These are phyloP conservation scores for Suillus placidus DNA, from an alignment of 768 basidiomycete genomes.

Conservation along the genomic window DNA sequence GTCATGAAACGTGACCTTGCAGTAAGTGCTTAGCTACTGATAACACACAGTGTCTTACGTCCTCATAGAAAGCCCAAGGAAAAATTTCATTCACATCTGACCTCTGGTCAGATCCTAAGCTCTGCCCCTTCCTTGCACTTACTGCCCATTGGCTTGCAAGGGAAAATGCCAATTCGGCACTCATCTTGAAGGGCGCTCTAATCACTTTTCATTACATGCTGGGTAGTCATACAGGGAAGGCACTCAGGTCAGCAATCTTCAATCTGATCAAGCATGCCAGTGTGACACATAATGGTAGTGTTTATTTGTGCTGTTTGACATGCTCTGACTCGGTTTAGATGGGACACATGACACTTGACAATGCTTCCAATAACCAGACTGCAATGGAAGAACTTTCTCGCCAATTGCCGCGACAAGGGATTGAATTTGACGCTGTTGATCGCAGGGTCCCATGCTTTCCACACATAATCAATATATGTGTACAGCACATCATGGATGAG, in stretches of 20 bases:
- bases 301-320: slow-evolving; percentile 9
- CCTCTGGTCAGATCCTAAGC: slow-evolving; percentile 36
- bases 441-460: neutral
- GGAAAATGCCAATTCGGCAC: neutral
- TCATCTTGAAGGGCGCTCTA: slow-evolving; percentile 9
- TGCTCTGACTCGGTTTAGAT: slow-evolving; percentile 17
- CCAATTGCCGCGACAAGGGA: neutral
- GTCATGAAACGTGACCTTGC: slow-evolving; percentile 19
- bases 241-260: neutral
- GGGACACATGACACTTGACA: neutral
- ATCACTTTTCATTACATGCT: slow-evolving; percentile 18
- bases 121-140: slow-evolving; percentile 34
- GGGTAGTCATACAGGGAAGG: slow-evolving; percentile 17
- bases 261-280: neutral
- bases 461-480: neutral
- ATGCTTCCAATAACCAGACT: neutral
- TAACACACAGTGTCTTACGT: neutral
- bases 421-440: neutral
- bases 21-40: slow-evolving; percentile 8
- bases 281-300: slow-evolving; percentile 1
- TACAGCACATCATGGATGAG: slow-evolving; percentile 10
- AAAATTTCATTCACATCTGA: slow-evolving; percentile 33
- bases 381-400: neutral
- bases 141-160: slow-evolving; percentile 33
- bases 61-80: slow-evolving; percentile 4